Evolutionary conservation across 805 yeast species (phyloP), one percentile per base, ranked within the genome.

Genomic region (fission yeast (Schizosaccharomyces pombe)): DNA sequence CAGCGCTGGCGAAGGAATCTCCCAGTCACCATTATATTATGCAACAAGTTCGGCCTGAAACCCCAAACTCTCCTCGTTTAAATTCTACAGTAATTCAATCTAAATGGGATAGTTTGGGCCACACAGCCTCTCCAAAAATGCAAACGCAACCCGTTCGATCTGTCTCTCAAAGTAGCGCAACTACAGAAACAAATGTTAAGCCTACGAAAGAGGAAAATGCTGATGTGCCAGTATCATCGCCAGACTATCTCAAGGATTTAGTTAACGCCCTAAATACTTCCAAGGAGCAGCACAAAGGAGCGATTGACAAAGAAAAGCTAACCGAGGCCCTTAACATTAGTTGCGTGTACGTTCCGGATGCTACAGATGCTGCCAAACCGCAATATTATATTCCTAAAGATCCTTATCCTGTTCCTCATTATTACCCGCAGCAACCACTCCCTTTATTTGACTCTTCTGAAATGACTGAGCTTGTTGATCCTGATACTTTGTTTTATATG

Each of bases 331-430:
- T 26, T 22, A 30, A 29, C 26, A 43, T 9, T 39, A 56, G 52
- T 12, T 24, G 49, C 37, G 47, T 31, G 55, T 37, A 83, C 62
- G 85, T 96, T 64, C 97, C 98, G 0, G 97, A 91, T 67, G 84
- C 97, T 0, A 75, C 79, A 56, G 94, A 89, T 64, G 80, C 94
- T 1, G 96, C 89, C 62, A 76, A 72, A 60, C 94, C 96, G 16
- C 75, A 80, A 57, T 74, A 75, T 64, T 79, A 85, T 64, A 76
- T 75, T 52, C 89, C 96, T 5, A 74, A 75, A 24, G 77, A 79
- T 60, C 93, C 93, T 55, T 93, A 82, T 63, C 94, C 95, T 29
- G 85, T 94, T 5, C 84, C 91, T 39, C 76, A 82, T 24, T 84
- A 80, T 66, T 91, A 85, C 67, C 98, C 98, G 1, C 85, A 79